Base-by-base conservation (phyloP, 163 green algal species). In the Botryococcus braunii region DNA sequence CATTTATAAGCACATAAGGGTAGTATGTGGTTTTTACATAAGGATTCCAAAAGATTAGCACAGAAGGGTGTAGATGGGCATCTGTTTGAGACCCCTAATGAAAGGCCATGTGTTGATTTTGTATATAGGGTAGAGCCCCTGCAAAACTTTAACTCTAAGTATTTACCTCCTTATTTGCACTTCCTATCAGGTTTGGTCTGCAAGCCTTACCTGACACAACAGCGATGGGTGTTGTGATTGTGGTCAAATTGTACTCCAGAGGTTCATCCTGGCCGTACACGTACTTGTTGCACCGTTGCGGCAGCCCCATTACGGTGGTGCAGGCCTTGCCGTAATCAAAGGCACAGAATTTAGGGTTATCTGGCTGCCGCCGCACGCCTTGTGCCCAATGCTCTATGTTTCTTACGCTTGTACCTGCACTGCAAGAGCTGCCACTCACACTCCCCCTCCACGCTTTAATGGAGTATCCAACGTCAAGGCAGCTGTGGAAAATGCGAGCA, bases 371-470 rank as follows among this genome's bases (percentile, higher is more conserved):
- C 32, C 76, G 67, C 11, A 83, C 27, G 57, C 75, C 79, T 71
- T 91, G 85, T 3, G 79, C 75, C 84, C 84, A 92, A 60, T 92
- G 83, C 37, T 78, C 81, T 80, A 91, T 85, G 73, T 88, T 85
- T 32, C 86, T 77, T 25, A 90, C 82, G 50, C 69, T 74, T 46
- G 69, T 74, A 39, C 69, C 69, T 74, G 49, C n/a, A n/a, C n/a
- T n/a, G n/a, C n/a, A n/a, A n/a, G n/a, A n/a, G n/a, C n/a, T n/a
- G n/a, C n/a, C n/a, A n/a, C n/a, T n/a, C n/a, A n/a, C n/a, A n/a
- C n/a, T n/a, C n/a, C n/a, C n/a, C n/a, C n/a, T n/a, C n/a, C n/a
- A n/a, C n/a, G n/a, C n/a, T n/a, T n/a, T n/a, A n/a, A n/a, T n/a
- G n/a, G n/a, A n/a, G n/a, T n/a, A n/a, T n/a, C n/a, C n/a, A n/a